Conservation (phyloP, 2,329 filamentous ascomycete genomes). For the Chaetomium olivaceum region DNA sequence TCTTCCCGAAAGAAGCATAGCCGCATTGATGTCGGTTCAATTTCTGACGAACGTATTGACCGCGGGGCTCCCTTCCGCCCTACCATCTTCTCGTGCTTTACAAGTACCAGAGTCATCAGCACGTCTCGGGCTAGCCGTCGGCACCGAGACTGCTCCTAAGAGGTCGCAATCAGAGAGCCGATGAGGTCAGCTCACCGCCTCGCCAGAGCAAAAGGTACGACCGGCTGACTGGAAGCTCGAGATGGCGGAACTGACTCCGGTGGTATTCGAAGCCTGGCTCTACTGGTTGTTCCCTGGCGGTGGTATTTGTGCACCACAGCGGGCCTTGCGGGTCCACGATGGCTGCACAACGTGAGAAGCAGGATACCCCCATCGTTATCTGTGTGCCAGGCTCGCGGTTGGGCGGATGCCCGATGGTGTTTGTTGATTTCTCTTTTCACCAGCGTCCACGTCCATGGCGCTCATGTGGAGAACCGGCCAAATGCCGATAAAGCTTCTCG, state of each 20-base stretch:
- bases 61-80: not conserved
- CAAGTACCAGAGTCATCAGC: not conserved
- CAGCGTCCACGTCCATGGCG: not conserved
- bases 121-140: not conserved
- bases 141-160: constrained; percentile 3
- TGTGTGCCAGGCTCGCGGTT: not conserved
- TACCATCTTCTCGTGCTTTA: not conserved
- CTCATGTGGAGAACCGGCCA: not conserved
- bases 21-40: constrained; percentile 8
- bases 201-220: not conserved
- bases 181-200: not conserved
- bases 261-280: not conserved
- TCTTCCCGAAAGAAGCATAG: constrained; percentile 16
- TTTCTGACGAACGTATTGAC: not conserved
- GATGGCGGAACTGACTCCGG: not conserved
- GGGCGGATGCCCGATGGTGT: not conserved
- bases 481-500: constrained; percentile 4
- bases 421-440: not conserved
- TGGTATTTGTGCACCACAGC: not conserved
- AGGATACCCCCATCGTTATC: not conserved
- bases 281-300: not conserved
- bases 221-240: not conserved
- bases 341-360: not conserved
- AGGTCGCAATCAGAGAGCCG: not conserved
- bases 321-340: not conserved